Conservation (phyloP, 176 grass and related monocot genomes). For the Pontederia paniculata region DNA sequence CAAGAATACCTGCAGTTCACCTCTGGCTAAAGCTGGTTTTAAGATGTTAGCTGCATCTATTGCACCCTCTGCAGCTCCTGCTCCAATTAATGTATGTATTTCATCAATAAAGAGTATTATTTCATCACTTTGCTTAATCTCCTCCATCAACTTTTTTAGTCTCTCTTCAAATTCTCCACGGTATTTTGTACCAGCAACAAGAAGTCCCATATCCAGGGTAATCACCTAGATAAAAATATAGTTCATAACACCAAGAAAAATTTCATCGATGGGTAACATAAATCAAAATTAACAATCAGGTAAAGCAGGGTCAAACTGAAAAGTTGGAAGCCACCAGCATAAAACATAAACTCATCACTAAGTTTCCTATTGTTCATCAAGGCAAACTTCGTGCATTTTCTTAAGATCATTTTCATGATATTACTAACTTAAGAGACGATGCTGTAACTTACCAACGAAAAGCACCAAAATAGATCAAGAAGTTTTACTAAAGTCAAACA, state of each 20-base stretch:
- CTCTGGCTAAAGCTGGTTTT: constrained; percentile 87
- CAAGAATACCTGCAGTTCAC: constrained; percentile 69
- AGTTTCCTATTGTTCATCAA: background rate
- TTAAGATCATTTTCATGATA: constrained; percentile 19
- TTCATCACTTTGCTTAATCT: constrained; percentile 93
- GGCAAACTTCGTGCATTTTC: background rate
- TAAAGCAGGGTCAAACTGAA: background rate
- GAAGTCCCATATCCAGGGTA: constrained; percentile 88
- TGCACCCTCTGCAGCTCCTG: constrained; percentile 86
- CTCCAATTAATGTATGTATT: constrained; percentile 93
- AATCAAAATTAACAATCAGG: background rate
- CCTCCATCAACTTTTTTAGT: constrained; percentile 96
- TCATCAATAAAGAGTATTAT: constrained; percentile 98
- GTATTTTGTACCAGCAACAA: constrained; percentile 96
- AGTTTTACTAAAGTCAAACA: background rate
- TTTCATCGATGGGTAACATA: background rate
- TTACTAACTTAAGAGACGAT: background rate
- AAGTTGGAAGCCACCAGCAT: background rate
- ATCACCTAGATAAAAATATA: constrained; percentile 45
- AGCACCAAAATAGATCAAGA: background rate
- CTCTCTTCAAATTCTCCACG: constrained; percentile 96
- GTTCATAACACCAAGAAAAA: background rate
- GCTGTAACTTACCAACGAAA: too few relatives aligned
- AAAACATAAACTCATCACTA: constrained; percentile 8
- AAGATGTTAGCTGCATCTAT: constrained; percentile 96